A percentile compares a stretch with the other conserved stretches of the same genome.
phyloP scores from a whole-genome alignment of 2,329 filamentous ascomycete genomes.

The Peltaster fructicola region DNA sequence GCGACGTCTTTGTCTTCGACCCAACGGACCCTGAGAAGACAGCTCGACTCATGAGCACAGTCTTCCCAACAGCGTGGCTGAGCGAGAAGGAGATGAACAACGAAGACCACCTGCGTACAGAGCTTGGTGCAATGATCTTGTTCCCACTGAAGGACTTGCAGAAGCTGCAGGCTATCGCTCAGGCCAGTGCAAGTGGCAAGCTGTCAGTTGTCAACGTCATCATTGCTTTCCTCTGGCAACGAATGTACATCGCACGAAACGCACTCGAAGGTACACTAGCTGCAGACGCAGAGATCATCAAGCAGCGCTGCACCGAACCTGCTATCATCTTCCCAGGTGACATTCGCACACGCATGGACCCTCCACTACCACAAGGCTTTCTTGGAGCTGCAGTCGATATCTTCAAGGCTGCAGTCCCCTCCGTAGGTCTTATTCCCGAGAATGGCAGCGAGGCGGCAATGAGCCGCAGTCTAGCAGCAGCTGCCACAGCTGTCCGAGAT shows the following conservation, averaged over 20 bases:
- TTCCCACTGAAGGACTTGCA: too few species aligned
- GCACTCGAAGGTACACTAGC: too few species aligned
- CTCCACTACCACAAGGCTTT: constrained; percentile 3
- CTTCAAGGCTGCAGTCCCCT: not conserved
- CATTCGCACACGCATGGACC: constrained; percentile 2
- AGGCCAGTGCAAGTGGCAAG: not conserved
- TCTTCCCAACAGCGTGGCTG: too few species aligned
- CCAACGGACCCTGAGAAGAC: too few species aligned
- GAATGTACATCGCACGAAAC: constrained; percentile 3
- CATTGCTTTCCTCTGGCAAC: constrained; percentile 4
- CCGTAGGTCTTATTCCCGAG: not conserved
- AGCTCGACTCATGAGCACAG: too few species aligned
- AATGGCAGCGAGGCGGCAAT: not conserved
- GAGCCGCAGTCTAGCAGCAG: not conserved
- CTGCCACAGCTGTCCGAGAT: constrained; percentile 1
- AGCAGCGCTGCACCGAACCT: constrained; percentile 1
- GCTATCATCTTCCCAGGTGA: constrained; percentile 2
- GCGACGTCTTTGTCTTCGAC: too few species aligned
- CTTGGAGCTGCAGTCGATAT: constrained; percentile 3
- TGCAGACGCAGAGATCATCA: not conserved
- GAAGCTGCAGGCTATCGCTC: constrained; percentile 1
- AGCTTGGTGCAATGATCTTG: too few species aligned
- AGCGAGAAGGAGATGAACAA: too few species aligned
- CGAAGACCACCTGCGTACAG: too few species aligned
- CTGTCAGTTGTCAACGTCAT: constrained; percentile 3